These are phyloP conservation scores for Marchantia polymorpha DNA, from an alignment of 225 moss, liverwort and hornwort genomes.

Conservation along the genomic window DNA sequence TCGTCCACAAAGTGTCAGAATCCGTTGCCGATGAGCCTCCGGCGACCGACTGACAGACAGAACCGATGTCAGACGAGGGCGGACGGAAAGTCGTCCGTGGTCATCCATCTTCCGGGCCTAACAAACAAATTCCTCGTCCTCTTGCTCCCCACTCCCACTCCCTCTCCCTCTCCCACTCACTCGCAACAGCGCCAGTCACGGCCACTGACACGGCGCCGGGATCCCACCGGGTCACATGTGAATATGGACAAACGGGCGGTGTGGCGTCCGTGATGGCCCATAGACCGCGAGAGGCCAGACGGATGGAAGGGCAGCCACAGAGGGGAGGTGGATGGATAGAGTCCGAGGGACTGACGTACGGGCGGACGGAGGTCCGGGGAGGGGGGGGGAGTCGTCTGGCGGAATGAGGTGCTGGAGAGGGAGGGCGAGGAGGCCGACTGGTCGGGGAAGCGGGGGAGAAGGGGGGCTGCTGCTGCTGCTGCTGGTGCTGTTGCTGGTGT, in stretches of 20 bases:
- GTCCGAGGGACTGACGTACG: neutral
- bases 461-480: neutral
- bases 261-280: no score
- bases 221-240: neutral
- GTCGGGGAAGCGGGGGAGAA: neutral
- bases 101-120: neutral
- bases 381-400: no score
- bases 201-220: neutral
- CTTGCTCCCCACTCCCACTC: no score
- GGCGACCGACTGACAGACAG: neutral
- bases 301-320: neutral
- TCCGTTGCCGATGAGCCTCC: conserved; percentile 14
- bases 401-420: neutral
- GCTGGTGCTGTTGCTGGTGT: conserved; percentile 1
- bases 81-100: neutral
- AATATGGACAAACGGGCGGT: no score
- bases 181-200: neutral
- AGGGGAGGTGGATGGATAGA: neutral
- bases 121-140: neutral
- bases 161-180: no score
- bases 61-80: neutral
- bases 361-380: neutral
- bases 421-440: neutral
- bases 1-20: conserved; percentile 10
- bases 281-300: neutral